Conservation (phyloP, 305 asterid species). For the Lippia alba region DNA sequence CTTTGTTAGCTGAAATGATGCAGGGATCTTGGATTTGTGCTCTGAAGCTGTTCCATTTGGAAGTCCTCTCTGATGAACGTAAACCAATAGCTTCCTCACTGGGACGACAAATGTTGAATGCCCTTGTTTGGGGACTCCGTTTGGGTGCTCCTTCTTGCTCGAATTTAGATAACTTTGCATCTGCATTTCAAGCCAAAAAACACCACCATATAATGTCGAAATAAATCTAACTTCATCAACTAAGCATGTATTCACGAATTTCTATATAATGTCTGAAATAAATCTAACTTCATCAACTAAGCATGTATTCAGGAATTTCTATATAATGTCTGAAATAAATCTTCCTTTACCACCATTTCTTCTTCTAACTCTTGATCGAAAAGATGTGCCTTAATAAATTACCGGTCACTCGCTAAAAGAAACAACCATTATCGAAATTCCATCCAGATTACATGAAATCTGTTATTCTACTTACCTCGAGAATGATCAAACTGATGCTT, state of each 20-base stretch:
- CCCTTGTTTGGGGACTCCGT: constrained; percentile 5
- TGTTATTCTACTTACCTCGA: constrained; percentile 33
- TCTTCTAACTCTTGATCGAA: too few relatives aligned
- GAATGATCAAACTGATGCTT: constrained; percentile 34
- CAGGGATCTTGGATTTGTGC: constrained; percentile 39
- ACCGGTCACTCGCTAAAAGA: too few relatives aligned
- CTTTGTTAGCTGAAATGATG: constrained; percentile 3
- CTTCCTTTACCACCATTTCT: too few relatives aligned
- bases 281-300: too few relatives aligned
- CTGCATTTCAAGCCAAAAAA: constrained; percentile 27
- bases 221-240: too few relatives aligned
- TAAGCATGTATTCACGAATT: too few relatives aligned
- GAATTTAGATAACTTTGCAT: constrained; percentile 8
- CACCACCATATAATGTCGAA: too few relatives aligned
- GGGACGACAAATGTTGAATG: too few relatives aligned
- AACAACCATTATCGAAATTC: not conserved
- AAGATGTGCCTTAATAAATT: too few relatives aligned
- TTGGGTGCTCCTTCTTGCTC: constrained; percentile 28
- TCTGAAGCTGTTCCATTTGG: constrained; percentile 37
- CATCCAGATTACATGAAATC: not conserved
- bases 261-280: too few relatives aligned
- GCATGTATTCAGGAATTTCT: too few relatives aligned
- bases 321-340: too few relatives aligned
- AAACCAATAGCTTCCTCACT: not conserved
- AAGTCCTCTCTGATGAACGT: constrained; percentile 25